A percentile compares a stretch with the other conserved stretches of the same genome.
These are phyloP conservation scores for Akanthomyces uredinophilus DNA, from an alignment of 2,329 filamentous ascomycete species.

Conservation along the genomic window DNA sequence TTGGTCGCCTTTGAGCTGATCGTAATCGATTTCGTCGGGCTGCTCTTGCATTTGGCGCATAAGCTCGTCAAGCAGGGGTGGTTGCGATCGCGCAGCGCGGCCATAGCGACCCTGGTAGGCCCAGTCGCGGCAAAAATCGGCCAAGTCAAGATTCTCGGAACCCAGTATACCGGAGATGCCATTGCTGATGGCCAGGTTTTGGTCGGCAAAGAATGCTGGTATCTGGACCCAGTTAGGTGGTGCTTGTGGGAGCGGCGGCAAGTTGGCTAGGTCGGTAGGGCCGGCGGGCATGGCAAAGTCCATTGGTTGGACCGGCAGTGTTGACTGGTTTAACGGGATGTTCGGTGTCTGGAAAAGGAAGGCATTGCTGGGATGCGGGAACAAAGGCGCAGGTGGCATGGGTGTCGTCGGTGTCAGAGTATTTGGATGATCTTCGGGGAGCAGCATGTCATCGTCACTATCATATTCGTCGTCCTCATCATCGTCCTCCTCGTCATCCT, in stretches of 20 bases:
- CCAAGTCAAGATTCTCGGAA: slow-evolving; percentile 44
- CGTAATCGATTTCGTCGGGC: slow-evolving; percentile 29
- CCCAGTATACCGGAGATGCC: slow-evolving; percentile 36
- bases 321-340: background rate
- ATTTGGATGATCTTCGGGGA: background rate
- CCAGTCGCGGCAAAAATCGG: slow-evolving; percentile 49
- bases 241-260: slow-evolving; percentile 14
- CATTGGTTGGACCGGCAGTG: background rate
- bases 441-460: slow-evolving; percentile 4
- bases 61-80: slow-evolving; percentile 28
- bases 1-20: slow-evolving; percentile 48
- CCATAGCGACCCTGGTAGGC: slow-evolving; percentile 27
- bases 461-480: slow-evolving; percentile 6
- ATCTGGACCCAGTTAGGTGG: slow-evolving; percentile 26
- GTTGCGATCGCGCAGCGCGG: slow-evolving; percentile 22
- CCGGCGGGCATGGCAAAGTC: background rate
- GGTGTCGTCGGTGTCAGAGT: background rate
- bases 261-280: slow-evolving; percentile 13
- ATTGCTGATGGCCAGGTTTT: slow-evolving; percentile 23
- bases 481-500: background rate
- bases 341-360: background rate
- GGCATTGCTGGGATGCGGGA: background rate
- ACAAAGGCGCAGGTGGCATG: background rate
- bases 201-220: slow-evolving; percentile 18
- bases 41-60: slow-evolving; percentile 23